Base-by-base conservation (phyloP, 2,329 filamentous ascomycete species). In the Claviceps sp. region DNA sequence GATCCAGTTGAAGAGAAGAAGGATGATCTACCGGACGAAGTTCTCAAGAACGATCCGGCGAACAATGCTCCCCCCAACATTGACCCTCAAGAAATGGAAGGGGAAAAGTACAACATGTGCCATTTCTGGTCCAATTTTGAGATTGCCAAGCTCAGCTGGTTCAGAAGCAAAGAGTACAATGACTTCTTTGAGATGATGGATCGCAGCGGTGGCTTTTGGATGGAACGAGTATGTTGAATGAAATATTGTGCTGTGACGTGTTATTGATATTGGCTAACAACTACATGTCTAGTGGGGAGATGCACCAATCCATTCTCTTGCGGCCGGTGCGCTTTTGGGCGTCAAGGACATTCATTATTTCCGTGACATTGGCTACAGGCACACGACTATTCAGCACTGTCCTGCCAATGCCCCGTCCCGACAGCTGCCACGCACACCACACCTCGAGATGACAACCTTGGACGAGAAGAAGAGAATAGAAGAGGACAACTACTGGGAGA, bases 91-190 rank as follows among this genome's bases (percentile, higher is more conserved):
- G 80, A 84, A 43, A 98, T 98, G 93, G 91, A 97, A 65, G 89
- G 89, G 57, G 93, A 98, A 68, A 87, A 84, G 61, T 98, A 98
- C 76, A 98, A 98, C 73, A 98, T 98, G 93, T 98, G 93, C 68
- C 93, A 98, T 74, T 98, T 96, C 75, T 98, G 93, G 93, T 95
- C 89, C 68, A 98, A 98, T 68, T 98, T 98, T 60, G 93, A 98
- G 70, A 98, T 98, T 71, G 93, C 93, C 14, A 82, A 84, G 54
- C 78, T 98, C 55, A 85, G 88, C 71, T 98, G 89, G 82, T 97
- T 97, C 79, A 82, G 93, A 60, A 96, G 90, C 74, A 91, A 95
- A 71, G 87, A 89, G 64, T 98, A 98, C 66, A 86, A 95, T 61
- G 93, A 96, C 59, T 98, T 98, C 69, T 98, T 98, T 68, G 77